These are phyloP conservation scores for Penicillium desertorum DNA, from an alignment of 495 filamentous ascomycete genomes.

Conservation along the genomic window DNA sequence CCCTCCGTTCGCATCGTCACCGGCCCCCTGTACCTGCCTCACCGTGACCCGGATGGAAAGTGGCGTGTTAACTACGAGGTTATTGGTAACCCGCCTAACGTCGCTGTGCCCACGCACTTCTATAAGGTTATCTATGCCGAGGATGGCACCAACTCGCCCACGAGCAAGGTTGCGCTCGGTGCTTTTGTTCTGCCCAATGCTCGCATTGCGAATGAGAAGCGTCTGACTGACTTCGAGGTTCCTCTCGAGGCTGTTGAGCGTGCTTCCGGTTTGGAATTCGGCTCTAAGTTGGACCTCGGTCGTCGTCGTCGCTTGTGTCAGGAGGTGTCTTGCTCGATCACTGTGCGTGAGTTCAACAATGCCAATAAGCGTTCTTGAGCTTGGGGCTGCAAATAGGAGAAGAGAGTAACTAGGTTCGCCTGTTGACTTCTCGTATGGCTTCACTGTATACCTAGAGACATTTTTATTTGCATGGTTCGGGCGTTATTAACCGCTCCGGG, in stretches of 20 bases:
- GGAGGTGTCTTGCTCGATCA: conserved; percentile 75
- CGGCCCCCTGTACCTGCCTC: conserved; percentile 88
- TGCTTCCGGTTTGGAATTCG: conserved; percentile 89
- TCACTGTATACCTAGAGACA: conserved; percentile 29
- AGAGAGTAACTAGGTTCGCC: background rate
- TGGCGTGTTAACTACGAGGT: conserved; percentile 96
- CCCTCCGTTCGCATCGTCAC: conserved; percentile 89
- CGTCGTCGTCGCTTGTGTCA: conserved; percentile 80
- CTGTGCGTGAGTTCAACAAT: conserved; percentile 73
- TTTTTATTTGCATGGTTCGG: conserved; percentile 28
- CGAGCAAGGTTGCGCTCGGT: conserved; percentile 79
- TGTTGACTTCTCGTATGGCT: background rate
- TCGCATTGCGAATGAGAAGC: conserved; percentile 80
- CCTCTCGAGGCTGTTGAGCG: conserved; percentile 89
- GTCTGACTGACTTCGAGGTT: conserved; percentile 86
- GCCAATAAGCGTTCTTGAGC: conserved; percentile 28
- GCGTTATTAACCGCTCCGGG: conserved; percentile 22
- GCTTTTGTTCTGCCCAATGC: conserved; percentile 97
- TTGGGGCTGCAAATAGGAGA: background rate
- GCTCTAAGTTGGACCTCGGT: conserved; percentile 66
- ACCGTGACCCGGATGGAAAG: conserved; percentile 80
- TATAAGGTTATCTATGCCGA: conserved; percentile 98
- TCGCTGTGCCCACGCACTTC: conserved; percentile 97
- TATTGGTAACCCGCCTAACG: conserved; percentile 90
- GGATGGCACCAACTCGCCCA: conserved; percentile 58